phyloP scores from a whole-genome alignment of 306 rosid species.

The Fragaria ananassa region DNA sequence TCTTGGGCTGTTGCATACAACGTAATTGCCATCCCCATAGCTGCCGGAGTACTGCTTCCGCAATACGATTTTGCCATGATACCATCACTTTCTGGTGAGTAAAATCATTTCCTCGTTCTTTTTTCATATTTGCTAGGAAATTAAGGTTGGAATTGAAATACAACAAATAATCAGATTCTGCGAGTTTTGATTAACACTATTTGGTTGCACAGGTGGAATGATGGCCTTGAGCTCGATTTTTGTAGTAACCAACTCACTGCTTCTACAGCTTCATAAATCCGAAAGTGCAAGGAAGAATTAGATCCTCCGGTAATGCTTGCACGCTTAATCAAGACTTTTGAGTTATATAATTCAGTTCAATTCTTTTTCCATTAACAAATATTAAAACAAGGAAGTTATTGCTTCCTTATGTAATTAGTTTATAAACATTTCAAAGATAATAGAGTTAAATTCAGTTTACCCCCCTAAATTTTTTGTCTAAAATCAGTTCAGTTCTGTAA shows the following conservation, averaged over 20 bases:
- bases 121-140: background rate
- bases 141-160: background rate
- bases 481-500: too few species aligned
- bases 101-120: conserved; percentile 6
- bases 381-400: background rate
- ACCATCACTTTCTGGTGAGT: conserved; percentile 90
- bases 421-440: background rate
- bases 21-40: conserved; percentile 72
- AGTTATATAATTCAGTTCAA: background rate
- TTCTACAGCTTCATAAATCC: conserved; percentile 68
- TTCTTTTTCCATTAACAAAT: background rate
- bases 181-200: conserved; percentile 7
- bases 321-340: background rate
- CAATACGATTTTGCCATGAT: conserved; percentile 92
- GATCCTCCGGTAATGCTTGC: conserved; percentile 5
- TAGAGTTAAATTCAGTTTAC: too few species aligned
- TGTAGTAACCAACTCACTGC: conserved; percentile 84
- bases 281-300: conserved; percentile 17
- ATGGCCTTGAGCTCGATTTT: conserved; percentile 97
- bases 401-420: conserved; percentile 6
- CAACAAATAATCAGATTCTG: conserved; percentile 4
- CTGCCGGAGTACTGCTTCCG: conserved; percentile 90
- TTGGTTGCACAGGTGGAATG: conserved; percentile 70
- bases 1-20: conserved; percentile 96
- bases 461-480: too few species aligned